A percentile compares a stretch with the other conserved stretches of the same genome.
These are phyloP conservation scores for Cucurbita ficifolia DNA, from an alignment of 306 rosid genomes.

Conservation along the genomic window DNA sequence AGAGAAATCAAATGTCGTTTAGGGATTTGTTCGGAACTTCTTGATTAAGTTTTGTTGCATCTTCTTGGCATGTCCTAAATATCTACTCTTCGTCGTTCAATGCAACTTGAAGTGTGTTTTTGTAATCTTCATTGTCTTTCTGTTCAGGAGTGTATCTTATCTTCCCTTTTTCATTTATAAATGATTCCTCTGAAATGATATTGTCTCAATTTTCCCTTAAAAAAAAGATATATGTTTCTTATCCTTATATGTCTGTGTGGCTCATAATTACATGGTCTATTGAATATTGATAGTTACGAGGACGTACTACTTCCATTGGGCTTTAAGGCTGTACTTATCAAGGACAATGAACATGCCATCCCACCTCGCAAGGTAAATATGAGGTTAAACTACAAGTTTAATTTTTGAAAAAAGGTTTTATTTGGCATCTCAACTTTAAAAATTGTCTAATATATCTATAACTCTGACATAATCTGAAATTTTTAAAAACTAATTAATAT, in stretches of 20 bases:
- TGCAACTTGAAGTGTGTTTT: background rate
- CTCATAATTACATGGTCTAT: background rate
- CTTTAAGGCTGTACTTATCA: constrained; percentile 16
- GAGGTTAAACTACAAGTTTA: too few species aligned
- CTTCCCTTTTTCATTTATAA: background rate
- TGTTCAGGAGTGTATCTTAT: background rate
- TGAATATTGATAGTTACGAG: constrained; percentile 19
- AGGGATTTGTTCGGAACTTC: background rate
- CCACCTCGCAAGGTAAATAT: constrained; percentile 24
- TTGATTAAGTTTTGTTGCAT: background rate
- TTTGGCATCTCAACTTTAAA: too few species aligned
- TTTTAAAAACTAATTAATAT: too few species aligned
- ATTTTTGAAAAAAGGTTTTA: too few species aligned
- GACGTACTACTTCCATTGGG: constrained; percentile 27
- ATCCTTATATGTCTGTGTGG: too few species aligned
- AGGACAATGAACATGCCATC: constrained; percentile 24
- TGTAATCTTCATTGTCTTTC: background rate
- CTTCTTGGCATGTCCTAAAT: background rate
- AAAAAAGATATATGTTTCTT: background rate
- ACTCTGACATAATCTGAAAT: too few species aligned
- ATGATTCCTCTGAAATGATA: background rate
- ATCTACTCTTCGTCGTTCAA: background rate
- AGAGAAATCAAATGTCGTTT: too few species aligned
- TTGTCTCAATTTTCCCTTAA: background rate
- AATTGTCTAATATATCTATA: too few species aligned